Percentiles rank a stretch among this genome's conserved stretches.
Evolutionary conservation across 306 rosid species (phyloP).

Genomic region (Lablab purpureus): DNA sequence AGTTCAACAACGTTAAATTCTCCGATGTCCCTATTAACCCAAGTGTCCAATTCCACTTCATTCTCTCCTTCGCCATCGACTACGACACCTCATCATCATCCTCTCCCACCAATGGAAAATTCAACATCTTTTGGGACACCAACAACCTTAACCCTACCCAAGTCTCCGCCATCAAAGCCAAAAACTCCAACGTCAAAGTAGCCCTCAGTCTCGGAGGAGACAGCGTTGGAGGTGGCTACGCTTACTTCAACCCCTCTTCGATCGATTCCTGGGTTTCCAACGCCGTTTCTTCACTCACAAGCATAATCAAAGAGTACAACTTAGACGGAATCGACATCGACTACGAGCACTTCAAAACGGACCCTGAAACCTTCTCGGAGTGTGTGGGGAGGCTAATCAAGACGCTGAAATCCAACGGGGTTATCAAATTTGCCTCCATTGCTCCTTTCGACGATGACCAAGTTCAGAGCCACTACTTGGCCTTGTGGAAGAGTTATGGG

Average conservation of each 20-base stretch:
- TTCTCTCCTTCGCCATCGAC: constrained; percentile 82
- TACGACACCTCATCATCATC: constrained; percentile 65
- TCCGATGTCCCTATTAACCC: constrained; percentile 74
- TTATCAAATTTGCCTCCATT: constrained; percentile 72
- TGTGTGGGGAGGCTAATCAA: constrained; percentile 67
- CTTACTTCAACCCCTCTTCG: constrained; percentile 68
- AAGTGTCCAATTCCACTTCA: constrained; percentile 71
- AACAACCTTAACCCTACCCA: constrained; percentile 70
- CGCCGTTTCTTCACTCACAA: constrained; percentile 79
- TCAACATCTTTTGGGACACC: constrained; percentile 75
- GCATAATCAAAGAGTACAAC: constrained; percentile 61
- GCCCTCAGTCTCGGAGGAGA: constrained; percentile 81
- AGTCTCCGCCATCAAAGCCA: constrained; percentile 63
- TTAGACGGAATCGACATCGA: constrained; percentile 82
- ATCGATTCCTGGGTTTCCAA: constrained; percentile 80
- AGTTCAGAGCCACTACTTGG: constrained; percentile 73
- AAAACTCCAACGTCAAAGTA: constrained; percentile 72
- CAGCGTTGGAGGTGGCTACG: constrained; percentile 43
- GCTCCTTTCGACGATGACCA: constrained; percentile 74
- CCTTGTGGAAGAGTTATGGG: constrained; percentile 75
- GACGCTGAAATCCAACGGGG: constrained; percentile 61
- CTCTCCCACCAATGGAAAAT: constrained; percentile 72
- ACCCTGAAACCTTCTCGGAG: constrained; percentile 67
- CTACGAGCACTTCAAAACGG: constrained; percentile 72
- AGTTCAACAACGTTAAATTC: constrained; percentile 67